These are phyloP conservation scores for Verticillium albo-atrum DNA, from an alignment of 2,329 filamentous ascomycete species.

Conservation along the genomic window DNA sequence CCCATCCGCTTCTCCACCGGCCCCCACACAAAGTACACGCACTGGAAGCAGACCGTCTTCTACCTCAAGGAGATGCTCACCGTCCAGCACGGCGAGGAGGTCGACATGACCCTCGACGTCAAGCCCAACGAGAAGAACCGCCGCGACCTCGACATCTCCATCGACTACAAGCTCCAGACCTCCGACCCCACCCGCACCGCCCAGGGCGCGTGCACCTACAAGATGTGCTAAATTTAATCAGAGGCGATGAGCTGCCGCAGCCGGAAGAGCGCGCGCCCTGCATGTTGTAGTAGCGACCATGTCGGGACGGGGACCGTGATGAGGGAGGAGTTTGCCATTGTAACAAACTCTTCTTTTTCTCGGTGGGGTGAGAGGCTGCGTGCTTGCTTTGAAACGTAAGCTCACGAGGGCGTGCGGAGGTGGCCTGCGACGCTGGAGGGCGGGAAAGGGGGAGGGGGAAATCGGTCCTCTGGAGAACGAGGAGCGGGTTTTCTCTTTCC, in stretches of 20 bases:
- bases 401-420: background rate
- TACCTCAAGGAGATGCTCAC: slow-evolving; percentile 93
- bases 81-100: slow-evolving; percentile 78
- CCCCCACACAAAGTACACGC: slow-evolving; percentile 97
- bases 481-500: no score
- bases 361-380: background rate
- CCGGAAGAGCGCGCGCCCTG: background rate
- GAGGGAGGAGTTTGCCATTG: no score
- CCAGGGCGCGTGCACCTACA: slow-evolving; percentile 73
- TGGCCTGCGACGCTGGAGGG: background rate
- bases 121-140: slow-evolving; percentile 92
- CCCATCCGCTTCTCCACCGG: slow-evolving; percentile 94
- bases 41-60: slow-evolving; percentile 99
- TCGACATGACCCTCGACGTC: slow-evolving; percentile 71
- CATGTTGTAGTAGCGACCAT: background rate
- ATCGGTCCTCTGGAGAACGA: no score
- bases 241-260: background rate
- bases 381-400: background rate
- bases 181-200: slow-evolving; percentile 65
- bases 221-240: slow-evolving; percentile 60
- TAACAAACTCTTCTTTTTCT: no score
- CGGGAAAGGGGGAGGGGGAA: no score
- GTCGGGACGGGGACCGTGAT: background rate
- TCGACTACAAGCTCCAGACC: slow-evolving; percentile 78
- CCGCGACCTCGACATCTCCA: slow-evolving; percentile 87